These are phyloP conservation scores for Fraxinus anomala DNA, from an alignment of 257 asterid species.

Conservation along the genomic window DNA sequence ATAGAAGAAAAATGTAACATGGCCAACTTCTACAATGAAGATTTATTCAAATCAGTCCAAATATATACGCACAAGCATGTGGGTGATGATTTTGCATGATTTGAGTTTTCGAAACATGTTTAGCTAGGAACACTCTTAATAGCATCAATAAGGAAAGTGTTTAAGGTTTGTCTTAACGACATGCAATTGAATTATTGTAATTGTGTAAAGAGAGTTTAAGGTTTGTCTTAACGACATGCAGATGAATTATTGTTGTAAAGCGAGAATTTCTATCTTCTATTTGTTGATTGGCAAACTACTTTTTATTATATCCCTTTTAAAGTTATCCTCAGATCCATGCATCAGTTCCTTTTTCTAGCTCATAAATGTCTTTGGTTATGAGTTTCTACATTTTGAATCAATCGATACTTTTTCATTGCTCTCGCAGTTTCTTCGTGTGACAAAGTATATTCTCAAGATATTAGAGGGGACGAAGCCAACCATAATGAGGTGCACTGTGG, in stretches of 20 bases:
- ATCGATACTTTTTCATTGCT: conserved; percentile 1
- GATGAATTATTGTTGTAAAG: not conserved
- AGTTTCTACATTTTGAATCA: not conserved
- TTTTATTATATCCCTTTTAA: not conserved
- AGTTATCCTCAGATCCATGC: not conserved
- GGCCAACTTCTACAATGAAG: not conserved
- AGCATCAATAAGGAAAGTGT: not conserved
- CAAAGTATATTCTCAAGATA: conserved; percentile 21
- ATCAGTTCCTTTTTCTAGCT: not conserved
- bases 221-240: not conserved
- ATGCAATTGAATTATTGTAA: not conserved
- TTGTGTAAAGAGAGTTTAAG: not conserved
- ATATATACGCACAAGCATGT: not conserved
- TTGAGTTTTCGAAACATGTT: not conserved
- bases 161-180: not conserved
- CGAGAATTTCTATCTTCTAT: not conserved
- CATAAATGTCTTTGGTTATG: not conserved
- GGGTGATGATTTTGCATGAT: not conserved
- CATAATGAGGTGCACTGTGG: conserved; percentile 25
- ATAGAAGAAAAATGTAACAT: not conserved
- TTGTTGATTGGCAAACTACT: not conserved
- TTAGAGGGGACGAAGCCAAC: conserved; percentile 26
- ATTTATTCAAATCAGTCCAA: not conserved
- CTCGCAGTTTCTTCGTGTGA: conserved; percentile 35
- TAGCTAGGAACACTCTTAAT: not conserved